A percentile compares a stretch with the other conserved stretches of the same genome.
phyloP scores from a whole-genome alignment of 441 rosid genomes.

The Euphorbia celastroides region DNA sequence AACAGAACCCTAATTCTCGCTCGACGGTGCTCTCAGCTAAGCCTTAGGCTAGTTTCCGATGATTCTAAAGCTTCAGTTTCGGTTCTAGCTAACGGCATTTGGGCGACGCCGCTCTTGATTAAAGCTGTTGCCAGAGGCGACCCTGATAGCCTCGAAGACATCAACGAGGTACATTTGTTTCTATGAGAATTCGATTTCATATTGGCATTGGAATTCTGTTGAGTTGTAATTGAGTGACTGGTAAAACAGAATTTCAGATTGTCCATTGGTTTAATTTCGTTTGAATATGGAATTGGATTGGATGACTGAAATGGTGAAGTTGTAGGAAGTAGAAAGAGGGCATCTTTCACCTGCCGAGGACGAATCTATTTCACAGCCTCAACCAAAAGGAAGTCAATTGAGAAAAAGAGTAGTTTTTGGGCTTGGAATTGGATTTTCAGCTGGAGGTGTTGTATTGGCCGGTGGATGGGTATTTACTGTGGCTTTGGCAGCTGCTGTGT shows the following conservation, averaged over 20 bases:
- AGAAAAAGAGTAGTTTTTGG: slow-evolving; percentile 73
- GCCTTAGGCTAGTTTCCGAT: slow-evolving; percentile 27
- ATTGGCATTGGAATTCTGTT: neutral
- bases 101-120: slow-evolving; percentile 33
- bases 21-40: slow-evolving; percentile 26
- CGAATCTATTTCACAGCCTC: slow-evolving; percentile 33
- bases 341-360: slow-evolving; percentile 29
- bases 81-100: slow-evolving; percentile 20
- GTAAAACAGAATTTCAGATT: neutral
- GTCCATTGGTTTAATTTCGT: neutral
- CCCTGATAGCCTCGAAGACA: slow-evolving; percentile 31
- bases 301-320: slow-evolving; percentile 29
- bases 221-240: too few species aligned
- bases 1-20: slow-evolving; percentile 32
- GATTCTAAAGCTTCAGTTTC: slow-evolving; percentile 26
- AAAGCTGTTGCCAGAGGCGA: slow-evolving; percentile 47
- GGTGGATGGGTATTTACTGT: slow-evolving; percentile 80
- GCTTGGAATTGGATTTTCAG: slow-evolving; percentile 65
- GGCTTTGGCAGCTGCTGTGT: slow-evolving; percentile 60
- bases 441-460: slow-evolving; percentile 71
- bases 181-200: neutral
- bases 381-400: slow-evolving; percentile 52
- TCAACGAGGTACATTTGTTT: slow-evolving; percentile 27
- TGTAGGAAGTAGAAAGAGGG: slow-evolving; percentile 52
- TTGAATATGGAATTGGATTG: slow-evolving; percentile 5